These are phyloP conservation scores for Opeltia flavorubescens DNA, from an alignment of 495 filamentous ascomycete genomes.

Conservation along the genomic window DNA sequence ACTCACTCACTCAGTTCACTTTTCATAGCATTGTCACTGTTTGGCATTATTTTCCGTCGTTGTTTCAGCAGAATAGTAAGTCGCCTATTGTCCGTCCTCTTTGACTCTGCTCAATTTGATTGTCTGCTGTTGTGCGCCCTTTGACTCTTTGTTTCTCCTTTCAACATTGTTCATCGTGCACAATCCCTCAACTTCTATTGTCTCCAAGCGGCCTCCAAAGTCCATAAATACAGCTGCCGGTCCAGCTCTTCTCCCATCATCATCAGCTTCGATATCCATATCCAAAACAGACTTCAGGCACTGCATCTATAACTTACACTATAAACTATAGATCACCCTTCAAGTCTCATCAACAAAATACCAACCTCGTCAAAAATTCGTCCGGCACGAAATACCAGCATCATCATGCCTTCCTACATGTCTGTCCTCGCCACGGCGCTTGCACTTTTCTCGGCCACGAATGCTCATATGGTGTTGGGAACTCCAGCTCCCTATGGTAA, in stretches of 20 bases:
- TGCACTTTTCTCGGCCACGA: conserved; percentile 31
- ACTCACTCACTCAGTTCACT: neutral
- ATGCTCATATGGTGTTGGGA: conserved; percentile 60
- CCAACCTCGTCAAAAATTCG: neutral
- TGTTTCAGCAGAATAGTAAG: neutral
- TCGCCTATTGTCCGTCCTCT: neutral
- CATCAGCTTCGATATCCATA: neutral
- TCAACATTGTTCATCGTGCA: neutral
- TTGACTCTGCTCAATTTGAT: neutral
- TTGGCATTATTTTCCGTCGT: neutral
- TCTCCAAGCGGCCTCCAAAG: neutral
- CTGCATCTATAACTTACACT: neutral
- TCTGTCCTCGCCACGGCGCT: conserved; percentile 30
- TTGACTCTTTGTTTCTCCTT: neutral
- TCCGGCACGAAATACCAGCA: conserved; percentile 9
- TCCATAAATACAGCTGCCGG: neutral
- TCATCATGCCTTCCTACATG: conserved; percentile 10
- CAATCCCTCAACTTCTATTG: neutral
- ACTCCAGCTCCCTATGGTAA: conserved; percentile 51
- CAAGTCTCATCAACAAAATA: neutral
- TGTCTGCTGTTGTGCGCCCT: neutral
- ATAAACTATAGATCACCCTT: neutral
- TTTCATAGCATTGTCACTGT: neutral
- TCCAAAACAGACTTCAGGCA: neutral
- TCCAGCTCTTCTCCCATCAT: neutral